Percentiles rank a stretch among this genome's conserved stretches.
Conservation (phyloP, 345 rosid species). For the Camelina neglecta region DNA sequence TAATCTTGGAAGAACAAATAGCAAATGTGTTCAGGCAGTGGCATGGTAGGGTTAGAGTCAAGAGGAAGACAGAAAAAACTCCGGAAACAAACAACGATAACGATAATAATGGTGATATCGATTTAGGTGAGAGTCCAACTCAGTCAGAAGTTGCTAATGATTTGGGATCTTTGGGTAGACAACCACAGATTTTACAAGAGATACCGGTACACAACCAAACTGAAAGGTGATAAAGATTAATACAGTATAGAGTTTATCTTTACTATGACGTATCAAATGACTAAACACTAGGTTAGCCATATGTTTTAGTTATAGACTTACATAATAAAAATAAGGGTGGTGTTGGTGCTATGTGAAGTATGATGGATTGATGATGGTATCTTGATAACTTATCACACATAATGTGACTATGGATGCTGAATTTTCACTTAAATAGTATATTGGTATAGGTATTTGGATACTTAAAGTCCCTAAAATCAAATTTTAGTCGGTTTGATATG, state of each 20-base stretch:
- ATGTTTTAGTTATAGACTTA: slow-evolving; percentile 9
- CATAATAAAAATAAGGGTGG: slow-evolving; percentile 2
- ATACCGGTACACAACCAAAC: background rate
- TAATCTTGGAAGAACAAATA: slow-evolving; percentile 43
- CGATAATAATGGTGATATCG: background rate
- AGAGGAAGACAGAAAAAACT: slow-evolving; percentile 40
- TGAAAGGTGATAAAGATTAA: slow-evolving; percentile 2
- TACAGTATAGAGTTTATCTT: background rate
- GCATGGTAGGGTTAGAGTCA: slow-evolving; percentile 44
- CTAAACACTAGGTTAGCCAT: background rate
- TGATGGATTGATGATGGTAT: background rate
- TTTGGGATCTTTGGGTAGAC: background rate
- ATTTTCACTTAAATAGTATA: too few species aligned
- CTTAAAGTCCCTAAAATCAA: background rate
- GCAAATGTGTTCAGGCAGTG: slow-evolving; percentile 45
- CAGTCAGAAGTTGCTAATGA: background rate
- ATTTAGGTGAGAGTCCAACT: background rate
- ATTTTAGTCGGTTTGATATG: background rate
- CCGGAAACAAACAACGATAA: background rate
- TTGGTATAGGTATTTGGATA: too few species aligned
- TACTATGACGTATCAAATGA: background rate
- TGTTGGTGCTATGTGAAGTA: background rate
- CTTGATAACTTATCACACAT: background rate
- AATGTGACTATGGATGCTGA: too few species aligned
- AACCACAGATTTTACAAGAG: slow-evolving; percentile 25